Percentiles rank a stretch among this genome's conserved stretches.
Conservation (phyloP, 257 asterid genomes). For the Plantago elongata region DNA sequence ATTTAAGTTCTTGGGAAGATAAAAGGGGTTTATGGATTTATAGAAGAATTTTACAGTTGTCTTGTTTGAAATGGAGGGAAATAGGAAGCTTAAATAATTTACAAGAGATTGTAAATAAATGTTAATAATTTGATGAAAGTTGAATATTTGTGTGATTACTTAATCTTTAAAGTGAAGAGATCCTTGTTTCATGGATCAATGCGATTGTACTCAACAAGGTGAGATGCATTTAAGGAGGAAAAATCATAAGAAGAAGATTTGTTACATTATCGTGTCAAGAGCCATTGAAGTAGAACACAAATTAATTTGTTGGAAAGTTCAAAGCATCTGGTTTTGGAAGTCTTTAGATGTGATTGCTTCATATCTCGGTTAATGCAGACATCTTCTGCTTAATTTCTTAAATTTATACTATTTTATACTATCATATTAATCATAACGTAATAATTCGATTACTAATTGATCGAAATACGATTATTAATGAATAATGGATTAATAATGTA, state of each 20-base stretch:
- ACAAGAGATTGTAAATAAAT: constrained; percentile 4
- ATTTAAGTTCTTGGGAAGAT: background rate
- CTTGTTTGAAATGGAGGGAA: constrained; percentile 37
- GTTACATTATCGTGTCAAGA: constrained; percentile 32
- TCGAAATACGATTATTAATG: too few relatives aligned
- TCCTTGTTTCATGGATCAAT: constrained; percentile 88
- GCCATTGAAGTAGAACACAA: constrained; percentile 29
- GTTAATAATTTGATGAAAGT: constrained; percentile 17
- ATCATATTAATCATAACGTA: too few relatives aligned
- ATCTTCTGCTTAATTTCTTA: too few relatives aligned
- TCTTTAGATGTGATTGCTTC: background rate
- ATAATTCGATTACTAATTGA: too few relatives aligned
- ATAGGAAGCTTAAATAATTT: constrained; percentile 15
- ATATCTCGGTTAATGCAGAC: background rate
- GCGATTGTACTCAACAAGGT: constrained; percentile 40
- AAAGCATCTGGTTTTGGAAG: constrained; percentile 16
- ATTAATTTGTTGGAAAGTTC: constrained; percentile 30
- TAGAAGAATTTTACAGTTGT: constrained; percentile 30
- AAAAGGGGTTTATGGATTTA: constrained; percentile 18
- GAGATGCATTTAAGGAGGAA: constrained; percentile 16
- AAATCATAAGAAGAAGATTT: constrained; percentile 18
- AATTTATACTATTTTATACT: too few relatives aligned
- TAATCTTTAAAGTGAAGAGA: constrained; percentile 42
- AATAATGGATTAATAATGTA: too few relatives aligned
- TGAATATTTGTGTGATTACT: constrained; percentile 12